These are phyloP conservation scores for Musa schizocarpa DNA, from an alignment of 176 grass and related monocot species.

Conservation along the genomic window DNA sequence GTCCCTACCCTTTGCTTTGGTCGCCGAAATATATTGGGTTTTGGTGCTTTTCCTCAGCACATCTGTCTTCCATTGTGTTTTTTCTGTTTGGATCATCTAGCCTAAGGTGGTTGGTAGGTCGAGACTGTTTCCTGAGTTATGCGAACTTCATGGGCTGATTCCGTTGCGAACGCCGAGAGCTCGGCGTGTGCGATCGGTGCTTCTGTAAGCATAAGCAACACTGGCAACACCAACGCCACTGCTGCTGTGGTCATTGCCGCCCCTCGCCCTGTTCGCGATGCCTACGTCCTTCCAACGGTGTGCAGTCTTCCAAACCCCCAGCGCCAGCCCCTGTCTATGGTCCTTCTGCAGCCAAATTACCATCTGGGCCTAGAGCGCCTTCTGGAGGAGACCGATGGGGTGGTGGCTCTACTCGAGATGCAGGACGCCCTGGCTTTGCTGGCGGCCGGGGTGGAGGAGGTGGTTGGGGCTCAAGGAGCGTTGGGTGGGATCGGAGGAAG, in stretches of 20 bases:
- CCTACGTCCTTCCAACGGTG: constrained; percentile 59
- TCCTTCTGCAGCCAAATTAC: constrained; percentile 19
- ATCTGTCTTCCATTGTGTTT: background rate
- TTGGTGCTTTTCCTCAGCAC: background rate
- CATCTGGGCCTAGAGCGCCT: constrained; percentile 26
- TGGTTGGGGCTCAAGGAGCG: constrained; percentile 47
- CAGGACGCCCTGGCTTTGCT: background rate
- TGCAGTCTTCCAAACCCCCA: constrained; percentile 4
- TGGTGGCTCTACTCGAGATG: constrained; percentile 24
- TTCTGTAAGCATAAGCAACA: background rate
- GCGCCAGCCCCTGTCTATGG: constrained; percentile 7
- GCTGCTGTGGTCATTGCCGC: constrained; percentile 17
- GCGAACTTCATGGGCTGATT: constrained; percentile 99
- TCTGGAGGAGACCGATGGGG: constrained; percentile 29
- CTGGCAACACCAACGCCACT: constrained; percentile 16
- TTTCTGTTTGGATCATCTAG: background rate
- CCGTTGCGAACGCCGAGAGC: constrained; percentile 92
- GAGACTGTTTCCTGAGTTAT: constrained; percentile 46
- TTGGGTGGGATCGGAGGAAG: constrained; percentile 52
- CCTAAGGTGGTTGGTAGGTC: constrained; percentile 15
- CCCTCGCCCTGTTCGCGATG: constrained; percentile 29
- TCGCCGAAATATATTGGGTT: background rate
- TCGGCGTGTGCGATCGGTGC: constrained; percentile 57
- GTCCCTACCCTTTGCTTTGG: background rate
- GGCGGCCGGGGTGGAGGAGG: constrained; percentile 16